Percentiles rank a stretch among this genome's conserved stretches.
phyloP scores from a whole-genome alignment of 140 eudicot genomes.

The Anethum foeniculum region DNA sequence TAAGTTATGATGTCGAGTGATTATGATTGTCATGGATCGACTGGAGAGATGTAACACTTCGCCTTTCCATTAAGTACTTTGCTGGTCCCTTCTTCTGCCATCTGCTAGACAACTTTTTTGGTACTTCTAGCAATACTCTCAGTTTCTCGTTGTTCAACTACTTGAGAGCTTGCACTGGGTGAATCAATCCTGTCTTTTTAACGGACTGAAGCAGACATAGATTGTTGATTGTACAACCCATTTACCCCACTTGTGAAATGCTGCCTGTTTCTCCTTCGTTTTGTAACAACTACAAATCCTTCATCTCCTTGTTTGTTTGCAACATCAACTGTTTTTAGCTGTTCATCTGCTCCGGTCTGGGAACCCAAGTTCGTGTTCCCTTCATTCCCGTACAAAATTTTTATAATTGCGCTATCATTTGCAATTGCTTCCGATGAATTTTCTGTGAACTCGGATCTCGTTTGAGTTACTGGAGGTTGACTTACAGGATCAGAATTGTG shows the following conservation, averaged over 20 bases:
- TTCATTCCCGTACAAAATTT: conserved; percentile 56
- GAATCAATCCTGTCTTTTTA: conserved; percentile 20
- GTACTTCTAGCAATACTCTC: background rate
- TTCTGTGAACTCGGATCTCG: conserved; percentile 27
- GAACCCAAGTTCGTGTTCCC: conserved; percentile 28
- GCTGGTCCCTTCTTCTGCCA: background rate
- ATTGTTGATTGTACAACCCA: conserved; percentile 63
- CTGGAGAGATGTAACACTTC: background rate
- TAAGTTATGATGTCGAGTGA: background rate
- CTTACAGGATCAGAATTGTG: conserved; percentile 42
- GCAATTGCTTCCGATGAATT: conserved; percentile 57
- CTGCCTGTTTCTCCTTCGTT: conserved; percentile 77
- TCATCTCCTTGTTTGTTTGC: conserved; percentile 57
- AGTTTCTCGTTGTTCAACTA: background rate
- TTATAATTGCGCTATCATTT: conserved; percentile 75
- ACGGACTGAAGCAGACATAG: conserved; percentile 72
- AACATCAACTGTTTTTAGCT: conserved; percentile 13
- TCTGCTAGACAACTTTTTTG: conserved; percentile 1
- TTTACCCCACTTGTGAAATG: conserved; percentile 54
- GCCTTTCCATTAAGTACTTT: background rate
- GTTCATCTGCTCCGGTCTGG: conserved; percentile 13
- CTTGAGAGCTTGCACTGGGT: background rate
- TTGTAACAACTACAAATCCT: conserved; percentile 85
- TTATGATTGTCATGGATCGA: background rate
- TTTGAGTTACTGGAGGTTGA: conserved; percentile 31